Percentiles rank a stretch among this genome's conserved stretches.
These are phyloP conservation scores for Tolypocladium guangdongense DNA, from an alignment of 2,329 filamentous ascomycete species.

Conservation along the genomic window DNA sequence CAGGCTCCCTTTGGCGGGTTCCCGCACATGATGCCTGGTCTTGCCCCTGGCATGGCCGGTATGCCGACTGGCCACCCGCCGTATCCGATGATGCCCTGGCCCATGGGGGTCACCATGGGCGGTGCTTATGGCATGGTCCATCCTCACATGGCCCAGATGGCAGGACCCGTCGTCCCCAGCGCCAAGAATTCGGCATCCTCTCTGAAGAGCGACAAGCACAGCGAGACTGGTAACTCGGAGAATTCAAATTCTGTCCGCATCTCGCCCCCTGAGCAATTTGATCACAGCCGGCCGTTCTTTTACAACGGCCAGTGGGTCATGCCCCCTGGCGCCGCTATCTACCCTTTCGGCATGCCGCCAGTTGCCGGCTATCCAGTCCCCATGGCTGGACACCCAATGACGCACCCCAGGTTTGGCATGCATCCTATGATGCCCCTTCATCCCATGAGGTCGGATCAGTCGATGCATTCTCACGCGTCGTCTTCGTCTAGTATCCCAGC, in stretches of 20 bases:
- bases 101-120: conserved; percentile 25
- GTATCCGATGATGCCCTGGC: conserved; percentile 29
- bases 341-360: conserved; percentile 17
- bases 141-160: conserved; percentile 12
- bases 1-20: conserved; percentile 18
- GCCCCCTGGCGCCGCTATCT: conserved; percentile 14
- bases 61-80: conserved; percentile 18
- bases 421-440: conserved; percentile 13
- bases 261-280: conserved; percentile 33
- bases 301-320: conserved; percentile 34
- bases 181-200: conserved; percentile 12
- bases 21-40: conserved; percentile 20
- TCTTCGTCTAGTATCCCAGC: conserved; percentile 7
- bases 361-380: conserved; percentile 15
- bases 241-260: conserved; percentile 21
- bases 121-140: conserved; percentile 15
- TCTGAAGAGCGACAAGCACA: conserved; percentile 15
- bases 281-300: conserved; percentile 32
- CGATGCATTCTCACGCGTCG: conserved; percentile 6
- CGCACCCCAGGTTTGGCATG: conserved; percentile 8
- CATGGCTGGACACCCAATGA: conserved; percentile 12
- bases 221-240: conserved; percentile 18
- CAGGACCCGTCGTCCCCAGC: conserved; percentile 6
- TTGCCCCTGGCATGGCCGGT: conserved; percentile 17
- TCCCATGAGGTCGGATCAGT: conserved; percentile 6